Conservation (phyloP, 208 protist genomes). For the Leishmania amazonensis region DNA sequence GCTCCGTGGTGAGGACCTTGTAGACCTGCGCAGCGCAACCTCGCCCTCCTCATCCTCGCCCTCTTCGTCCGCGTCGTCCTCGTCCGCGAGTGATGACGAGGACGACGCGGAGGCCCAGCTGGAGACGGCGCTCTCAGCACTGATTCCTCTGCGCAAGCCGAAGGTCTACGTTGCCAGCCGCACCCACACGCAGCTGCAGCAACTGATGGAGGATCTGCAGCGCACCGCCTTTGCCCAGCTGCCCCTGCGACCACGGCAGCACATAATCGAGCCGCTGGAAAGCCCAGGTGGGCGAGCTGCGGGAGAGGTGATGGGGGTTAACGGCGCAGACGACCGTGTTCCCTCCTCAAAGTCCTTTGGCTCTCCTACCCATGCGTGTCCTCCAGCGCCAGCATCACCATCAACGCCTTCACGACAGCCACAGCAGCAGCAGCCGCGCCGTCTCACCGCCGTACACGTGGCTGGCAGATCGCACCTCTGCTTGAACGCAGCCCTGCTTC, state of each 20-base stretch:
- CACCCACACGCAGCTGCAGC: conserved; percentile 95
- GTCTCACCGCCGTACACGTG: conserved; percentile 80
- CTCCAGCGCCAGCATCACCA: background rate
- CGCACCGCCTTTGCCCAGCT: conserved; percentile 75
- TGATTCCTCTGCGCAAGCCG: conserved; percentile 58
- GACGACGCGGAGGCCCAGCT: conserved; percentile 9
- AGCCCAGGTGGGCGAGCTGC: background rate
- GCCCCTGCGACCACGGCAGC: conserved; percentile 23
- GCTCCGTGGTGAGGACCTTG: background rate
- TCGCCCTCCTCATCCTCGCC: conserved; percentile 1
- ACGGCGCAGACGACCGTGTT: background rate
- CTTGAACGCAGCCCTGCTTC: conserved; percentile 69
- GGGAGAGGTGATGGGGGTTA: no score
- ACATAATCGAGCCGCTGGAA: background rate
- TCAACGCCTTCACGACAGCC: conserved; percentile 2
- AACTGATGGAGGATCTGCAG: conserved; percentile 92
- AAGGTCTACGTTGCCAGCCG: conserved; percentile 95
- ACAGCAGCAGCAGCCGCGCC: conserved; percentile 21
- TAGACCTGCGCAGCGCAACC: background rate
- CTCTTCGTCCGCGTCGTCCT: conserved; percentile 16
- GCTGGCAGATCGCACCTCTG: conserved; percentile 92
- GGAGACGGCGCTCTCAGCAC: conserved; percentile 21
- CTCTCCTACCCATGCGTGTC: background rate
- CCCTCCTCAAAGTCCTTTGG: background rate
- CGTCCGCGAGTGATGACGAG: conserved; percentile 7